Evolutionary conservation across 805 yeast species (phyloP).

Genomic region (Barnettozyma vustinii): DNA sequence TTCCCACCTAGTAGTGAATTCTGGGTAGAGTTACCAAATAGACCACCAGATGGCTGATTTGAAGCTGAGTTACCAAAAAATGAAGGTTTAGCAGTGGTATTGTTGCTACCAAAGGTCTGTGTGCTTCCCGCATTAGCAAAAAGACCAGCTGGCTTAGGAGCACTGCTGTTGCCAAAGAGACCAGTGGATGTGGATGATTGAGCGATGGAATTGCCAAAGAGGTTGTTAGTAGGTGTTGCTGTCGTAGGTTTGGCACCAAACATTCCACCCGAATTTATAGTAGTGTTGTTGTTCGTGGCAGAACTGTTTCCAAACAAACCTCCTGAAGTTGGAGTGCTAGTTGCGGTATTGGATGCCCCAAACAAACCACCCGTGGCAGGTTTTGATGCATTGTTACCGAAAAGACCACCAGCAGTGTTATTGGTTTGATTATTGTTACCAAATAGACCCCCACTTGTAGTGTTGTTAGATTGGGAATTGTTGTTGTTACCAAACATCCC

Average conservation of each 20-base stretch:
- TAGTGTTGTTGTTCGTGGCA: not conserved
- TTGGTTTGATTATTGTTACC: not conserved
- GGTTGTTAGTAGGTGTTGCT: not conserved
- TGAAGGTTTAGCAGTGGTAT: conserved; percentile 1
- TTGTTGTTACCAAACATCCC: conserved; percentile 24
- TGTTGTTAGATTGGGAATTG: conserved; percentile 4
- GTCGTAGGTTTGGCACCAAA: conserved; percentile 6
- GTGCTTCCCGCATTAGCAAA: conserved; percentile 20
- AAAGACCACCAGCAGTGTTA: not conserved
- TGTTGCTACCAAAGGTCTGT: conserved; percentile 11
- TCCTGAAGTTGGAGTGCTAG: conserved; percentile 1
- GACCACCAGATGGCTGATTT: conserved; percentile 2
- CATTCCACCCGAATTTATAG: conserved; percentile 1
- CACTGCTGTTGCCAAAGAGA: conserved; percentile 16
- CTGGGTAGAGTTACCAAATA: conserved; percentile 18
- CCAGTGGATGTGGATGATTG: conserved; percentile 5
- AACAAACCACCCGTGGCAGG: conserved; percentile 3
- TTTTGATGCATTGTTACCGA: not conserved
- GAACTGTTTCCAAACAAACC: conserved; percentile 5
- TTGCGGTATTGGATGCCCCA: conserved; percentile 1
- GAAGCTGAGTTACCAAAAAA: conserved; percentile 10
- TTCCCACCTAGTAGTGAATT: conserved; percentile 6
- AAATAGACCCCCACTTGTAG: not conserved
- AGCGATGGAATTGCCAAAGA: conserved; percentile 2
- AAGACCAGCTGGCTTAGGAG: conserved; percentile 15